A percentile compares a stretch with the other conserved stretches of the same genome.
Conservation (phyloP, 2,329 filamentous ascomycete species). For the Pseudovirgaria hyperparasitica region DNA sequence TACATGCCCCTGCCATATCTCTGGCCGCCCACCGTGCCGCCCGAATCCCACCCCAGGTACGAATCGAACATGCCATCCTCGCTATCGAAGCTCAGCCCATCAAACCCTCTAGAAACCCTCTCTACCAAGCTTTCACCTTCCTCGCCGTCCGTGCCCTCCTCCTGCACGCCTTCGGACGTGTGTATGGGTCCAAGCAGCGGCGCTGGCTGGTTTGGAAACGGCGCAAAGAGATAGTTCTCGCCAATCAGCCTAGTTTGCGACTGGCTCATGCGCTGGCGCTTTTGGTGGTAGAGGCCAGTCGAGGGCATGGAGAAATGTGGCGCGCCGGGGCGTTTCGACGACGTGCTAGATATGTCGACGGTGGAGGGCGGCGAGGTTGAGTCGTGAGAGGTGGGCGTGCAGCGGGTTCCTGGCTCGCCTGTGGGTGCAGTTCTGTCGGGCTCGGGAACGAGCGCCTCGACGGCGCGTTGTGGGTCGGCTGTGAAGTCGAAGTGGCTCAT, state of each 20-base stretch:
- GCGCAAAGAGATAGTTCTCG: slow-evolving; percentile 10
- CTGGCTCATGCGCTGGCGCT: slow-evolving; percentile 3
- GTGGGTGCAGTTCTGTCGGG: background rate
- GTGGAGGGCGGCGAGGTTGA: background rate
- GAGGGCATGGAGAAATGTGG: background rate
- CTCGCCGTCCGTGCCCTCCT: slow-evolving; percentile 6
- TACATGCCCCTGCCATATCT: too few species aligned
- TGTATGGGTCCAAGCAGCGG: slow-evolving; percentile 11
- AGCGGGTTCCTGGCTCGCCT: slow-evolving; percentile 1
- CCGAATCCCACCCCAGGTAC: slow-evolving; percentile 13
- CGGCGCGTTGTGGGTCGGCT: background rate
- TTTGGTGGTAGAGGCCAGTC: slow-evolving; percentile 1
- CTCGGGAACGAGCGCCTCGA: background rate
- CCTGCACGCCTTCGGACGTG: slow-evolving; percentile 7
- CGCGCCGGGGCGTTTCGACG: background rate
- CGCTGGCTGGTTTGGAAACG: slow-evolving; percentile 11
- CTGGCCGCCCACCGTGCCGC: too few species aligned
- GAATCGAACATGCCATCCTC: slow-evolving; percentile 12
- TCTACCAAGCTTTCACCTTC: too few species aligned
- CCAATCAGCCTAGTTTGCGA: slow-evolving; percentile 2
- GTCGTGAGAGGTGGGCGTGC: slow-evolving; percentile 1
- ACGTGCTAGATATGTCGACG: background rate
- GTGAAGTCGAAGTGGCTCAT: slow-evolving; percentile 3
- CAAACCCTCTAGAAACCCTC: slow-evolving; percentile 8
- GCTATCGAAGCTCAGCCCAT: slow-evolving; percentile 11